phyloP scores from a whole-genome alignment of 495 filamentous ascomycete genomes.

The Coniosporium apollinis region DNA sequence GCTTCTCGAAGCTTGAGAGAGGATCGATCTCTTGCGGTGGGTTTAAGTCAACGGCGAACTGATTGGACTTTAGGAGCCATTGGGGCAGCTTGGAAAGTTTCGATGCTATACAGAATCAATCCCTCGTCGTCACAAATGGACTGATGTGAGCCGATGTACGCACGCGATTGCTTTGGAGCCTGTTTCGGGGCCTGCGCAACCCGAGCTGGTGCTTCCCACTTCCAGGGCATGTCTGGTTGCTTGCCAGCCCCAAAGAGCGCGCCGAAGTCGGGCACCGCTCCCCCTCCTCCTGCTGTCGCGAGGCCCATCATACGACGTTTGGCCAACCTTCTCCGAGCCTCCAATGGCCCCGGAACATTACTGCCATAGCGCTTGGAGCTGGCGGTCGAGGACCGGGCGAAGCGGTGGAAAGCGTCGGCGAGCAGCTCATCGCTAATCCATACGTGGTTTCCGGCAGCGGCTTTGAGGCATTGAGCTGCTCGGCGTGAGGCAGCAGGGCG shows the following conservation, averaged over 20 bases:
- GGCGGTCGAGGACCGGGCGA: slow-evolving; percentile 23
- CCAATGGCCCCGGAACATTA: slow-evolving; percentile 40
- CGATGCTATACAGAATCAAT: too few relatives aligned
- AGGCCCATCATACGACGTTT: slow-evolving; percentile 35
- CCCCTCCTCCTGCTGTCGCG: slow-evolving; percentile 19
- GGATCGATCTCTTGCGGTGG: too few relatives aligned
- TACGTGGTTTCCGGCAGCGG: slow-evolving; percentile 18
- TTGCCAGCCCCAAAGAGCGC: slow-evolving; percentile 12
- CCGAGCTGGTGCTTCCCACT: slow-evolving; percentile 13
- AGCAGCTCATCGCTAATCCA: slow-evolving; percentile 42
- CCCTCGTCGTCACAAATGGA: too few relatives aligned
- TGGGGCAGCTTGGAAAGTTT: too few relatives aligned
- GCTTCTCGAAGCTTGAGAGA: too few relatives aligned
- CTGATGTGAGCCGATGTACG: too few relatives aligned
- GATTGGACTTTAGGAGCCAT: too few relatives aligned
- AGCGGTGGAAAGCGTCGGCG: slow-evolving; percentile 31
- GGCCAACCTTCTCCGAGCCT: slow-evolving; percentile 36
- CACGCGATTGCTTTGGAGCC: too few relatives aligned
- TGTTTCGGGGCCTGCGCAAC: too few relatives aligned
- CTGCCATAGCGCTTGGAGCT: slow-evolving; percentile 31
- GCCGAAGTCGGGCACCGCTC: slow-evolving; percentile 13
- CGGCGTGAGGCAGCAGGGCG: too few relatives aligned
- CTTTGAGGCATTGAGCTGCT: too few relatives aligned
- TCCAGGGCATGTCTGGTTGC: slow-evolving; percentile 8
- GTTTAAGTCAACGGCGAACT: too few relatives aligned